Evolutionary conservation across 441 rosid genomes (phyloP), one percentile per base, ranked within the genome.

Genomic region (Syzygium syzygioides): DNA sequence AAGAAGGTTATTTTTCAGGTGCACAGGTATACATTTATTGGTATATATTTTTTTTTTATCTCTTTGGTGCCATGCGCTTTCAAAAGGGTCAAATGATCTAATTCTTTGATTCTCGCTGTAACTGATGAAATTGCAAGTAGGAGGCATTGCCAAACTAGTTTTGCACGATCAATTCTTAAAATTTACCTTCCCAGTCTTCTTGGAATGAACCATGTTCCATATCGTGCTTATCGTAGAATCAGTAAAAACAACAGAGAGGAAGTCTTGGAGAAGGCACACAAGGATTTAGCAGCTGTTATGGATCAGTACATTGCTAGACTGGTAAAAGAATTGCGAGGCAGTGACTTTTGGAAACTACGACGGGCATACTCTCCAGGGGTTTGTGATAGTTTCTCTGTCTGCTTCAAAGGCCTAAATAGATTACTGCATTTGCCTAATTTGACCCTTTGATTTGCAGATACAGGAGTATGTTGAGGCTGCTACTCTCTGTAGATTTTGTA

Each of bases 401-500:
- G 86, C 88, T 87, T 88, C n/a, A 48, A 55, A 86, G 71, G 85
- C 87, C 55, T n/a, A 85, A 60, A 62, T 56, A 25, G 85, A 59
- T 85, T 86, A 8, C 55, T 80, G 48, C 30, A 45, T 60, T 86
- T 87, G 56, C 76, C 87, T 86, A 28, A 48, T 45, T 41, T n/a
- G 84, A 32, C 88, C 66, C 26, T 86, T 87, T 89, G 57, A 52
- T 86, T 92, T 93, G 90, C 93, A 96, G 99, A 95, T 98, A 79
- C 99, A 98, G 90, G 99, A 98, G 87, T 98, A 95, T 66, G 95
- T 98, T 90, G 99, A 98, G 91, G 99, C 99, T 86, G 99, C 98
- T 87, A 93, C 98, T 6, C 95, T 98, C 91, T 98, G 94, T 87
- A 93, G 93, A 88, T 98, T 98, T 91, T 98, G 98, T 93, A 91